Percentiles rank a stretch among this genome's conserved stretches.
phyloP scores from a whole-genome alignment of 2,329 filamentous ascomycete species.

The Colletotrichum agaves region DNA sequence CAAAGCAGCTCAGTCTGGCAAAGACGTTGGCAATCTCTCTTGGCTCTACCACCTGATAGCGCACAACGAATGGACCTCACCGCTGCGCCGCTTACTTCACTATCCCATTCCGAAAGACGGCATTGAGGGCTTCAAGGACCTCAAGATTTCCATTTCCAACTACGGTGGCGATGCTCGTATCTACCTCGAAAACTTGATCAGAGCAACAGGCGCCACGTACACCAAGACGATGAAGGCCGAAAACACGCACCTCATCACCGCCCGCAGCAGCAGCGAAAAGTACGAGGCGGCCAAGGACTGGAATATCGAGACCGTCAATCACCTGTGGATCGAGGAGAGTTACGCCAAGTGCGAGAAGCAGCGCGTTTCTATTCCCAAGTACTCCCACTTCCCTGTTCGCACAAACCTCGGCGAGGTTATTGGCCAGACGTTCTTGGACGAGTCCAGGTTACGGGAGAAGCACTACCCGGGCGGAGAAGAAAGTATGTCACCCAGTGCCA shows the following conservation, averaged over 20 bases:
- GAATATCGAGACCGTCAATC: constrained; percentile 90
- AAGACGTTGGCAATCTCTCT: constrained; percentile 89
- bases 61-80: constrained; percentile 88
- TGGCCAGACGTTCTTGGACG: constrained; percentile 85
- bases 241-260: constrained; percentile 95
- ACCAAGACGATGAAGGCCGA: constrained; percentile 96
- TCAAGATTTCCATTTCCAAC: constrained; percentile 91
- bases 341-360: constrained; percentile 89
- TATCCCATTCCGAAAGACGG: constrained; percentile 85
- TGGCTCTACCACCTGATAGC: constrained; percentile 96
- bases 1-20: constrained; percentile 77
- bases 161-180: constrained; percentile 94
- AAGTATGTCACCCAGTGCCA: constrained; percentile 53
- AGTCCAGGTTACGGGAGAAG: constrained; percentile 67
- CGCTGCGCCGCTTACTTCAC: constrained; percentile 83
- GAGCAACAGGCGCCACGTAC: constrained; percentile 84
- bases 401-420: constrained; percentile 95
- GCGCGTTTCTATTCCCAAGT: constrained; percentile 77
- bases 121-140: constrained; percentile 80
- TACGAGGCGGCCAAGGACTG: constrained; percentile 92
- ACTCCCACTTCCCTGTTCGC: constrained; percentile 85
- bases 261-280: constrained; percentile 90
- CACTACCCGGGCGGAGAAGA: constrained; percentile 74
- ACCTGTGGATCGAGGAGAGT: constrained; percentile 97
- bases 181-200: constrained; percentile 92